phyloP scores from a whole-genome alignment of 768 basidiomycete species.

The Boletus coccyginus region DNA sequence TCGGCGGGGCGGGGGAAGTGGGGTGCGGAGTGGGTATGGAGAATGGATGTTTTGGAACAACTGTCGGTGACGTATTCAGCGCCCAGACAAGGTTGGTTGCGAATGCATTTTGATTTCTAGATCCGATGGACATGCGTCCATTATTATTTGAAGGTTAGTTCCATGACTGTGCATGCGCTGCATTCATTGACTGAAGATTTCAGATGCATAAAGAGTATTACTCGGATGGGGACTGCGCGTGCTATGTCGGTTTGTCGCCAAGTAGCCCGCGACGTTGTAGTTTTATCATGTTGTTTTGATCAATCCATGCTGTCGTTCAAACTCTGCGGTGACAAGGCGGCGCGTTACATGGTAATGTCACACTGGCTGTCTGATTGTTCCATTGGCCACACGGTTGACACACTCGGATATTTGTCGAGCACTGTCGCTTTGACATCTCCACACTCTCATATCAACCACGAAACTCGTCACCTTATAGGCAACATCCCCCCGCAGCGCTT shows the following conservation, averaged over 20 bases:
- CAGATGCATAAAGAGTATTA: conserved; percentile 8
- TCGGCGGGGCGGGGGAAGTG: conserved; percentile 59
- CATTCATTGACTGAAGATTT: conserved; percentile 1
- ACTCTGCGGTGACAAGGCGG: conserved; percentile 1
- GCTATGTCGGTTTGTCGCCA: conserved; percentile 18
- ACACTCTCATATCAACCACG: conserved; percentile 10
- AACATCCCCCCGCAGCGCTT: background rate
- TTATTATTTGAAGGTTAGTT: conserved; percentile 22
- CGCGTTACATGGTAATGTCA: conserved; percentile 34
- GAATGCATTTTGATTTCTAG: conserved; percentile 8
- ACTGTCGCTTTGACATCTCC: conserved; percentile 21
- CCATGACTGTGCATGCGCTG: background rate
- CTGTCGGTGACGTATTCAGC: conserved; percentile 7
- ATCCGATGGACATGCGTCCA: conserved; percentile 11
- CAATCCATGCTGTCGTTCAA: conserved; percentile 12
- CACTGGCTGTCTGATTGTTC: conserved; percentile 9
- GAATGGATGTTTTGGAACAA: conserved; percentile 3
- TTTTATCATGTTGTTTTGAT: conserved; percentile 27
- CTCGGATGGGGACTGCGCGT: conserved; percentile 12
- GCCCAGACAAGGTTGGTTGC: conserved; percentile 10
- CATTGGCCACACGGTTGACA: conserved; percentile 3
- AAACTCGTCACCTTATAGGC: background rate
- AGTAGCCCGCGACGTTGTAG: conserved; percentile 29
- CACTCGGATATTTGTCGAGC: conserved; percentile 22
- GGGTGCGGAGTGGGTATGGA: conserved; percentile 1